phyloP scores from a whole-genome alignment of 768 basidiomycete species.

The Amanita inopinata region DNA sequence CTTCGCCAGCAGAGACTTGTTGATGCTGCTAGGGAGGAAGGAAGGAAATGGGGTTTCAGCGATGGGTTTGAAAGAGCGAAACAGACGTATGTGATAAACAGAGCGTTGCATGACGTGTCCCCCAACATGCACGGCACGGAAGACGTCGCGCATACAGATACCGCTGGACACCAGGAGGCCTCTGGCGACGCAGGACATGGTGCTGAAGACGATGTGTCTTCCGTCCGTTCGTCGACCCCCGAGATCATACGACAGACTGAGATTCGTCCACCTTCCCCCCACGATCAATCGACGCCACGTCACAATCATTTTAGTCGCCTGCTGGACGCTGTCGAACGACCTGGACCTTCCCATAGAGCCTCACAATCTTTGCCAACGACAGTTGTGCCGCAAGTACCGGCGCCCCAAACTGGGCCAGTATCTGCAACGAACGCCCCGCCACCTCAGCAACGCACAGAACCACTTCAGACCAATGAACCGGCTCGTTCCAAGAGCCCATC shows the following conservation, averaged over 20 bases:
- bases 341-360: neutral
- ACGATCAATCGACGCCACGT: neutral
- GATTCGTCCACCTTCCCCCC: constrained; percentile 7
- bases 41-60: constrained; percentile 39
- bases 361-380: neutral
- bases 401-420: neutral
- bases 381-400: neutral
- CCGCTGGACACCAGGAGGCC: neutral
- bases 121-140: too few relatives aligned
- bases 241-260: constrained; percentile 7
- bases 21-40: constrained; percentile 48
- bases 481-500: constrained; percentile 15
- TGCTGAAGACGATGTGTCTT: neutral
- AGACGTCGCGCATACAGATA: neutral
- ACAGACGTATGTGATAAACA: constrained; percentile 17
- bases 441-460: neutral
- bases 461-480: neutral
- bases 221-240: constrained; percentile 3
- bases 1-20: constrained; percentile 42
- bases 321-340: neutral
- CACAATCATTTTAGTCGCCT: neutral
- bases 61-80: constrained; percentile 35
- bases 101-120: neutral
- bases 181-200: neutral
- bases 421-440: neutral